These are phyloP conservation scores for Collybia nuda DNA, from an alignment of 768 basidiomycete genomes.

Conservation along the genomic window DNA sequence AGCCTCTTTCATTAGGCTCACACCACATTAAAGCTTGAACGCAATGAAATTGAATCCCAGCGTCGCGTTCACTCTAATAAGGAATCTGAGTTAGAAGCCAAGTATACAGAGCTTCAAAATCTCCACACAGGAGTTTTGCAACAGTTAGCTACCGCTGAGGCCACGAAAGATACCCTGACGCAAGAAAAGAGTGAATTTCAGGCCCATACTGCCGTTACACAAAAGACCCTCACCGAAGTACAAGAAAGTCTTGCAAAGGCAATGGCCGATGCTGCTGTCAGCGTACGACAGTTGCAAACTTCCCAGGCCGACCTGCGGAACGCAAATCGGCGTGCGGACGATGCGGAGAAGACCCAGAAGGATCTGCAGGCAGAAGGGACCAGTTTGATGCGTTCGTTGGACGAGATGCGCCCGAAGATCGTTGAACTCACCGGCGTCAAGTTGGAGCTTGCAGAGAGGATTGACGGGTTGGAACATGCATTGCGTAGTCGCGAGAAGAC, in stretches of 20 bases:
- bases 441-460: constrained; percentile 65
- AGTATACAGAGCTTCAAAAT: constrained; percentile 45
- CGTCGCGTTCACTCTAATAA: constrained; percentile 38
- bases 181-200: constrained; percentile 53
- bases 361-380: constrained; percentile 77
- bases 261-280: constrained; percentile 49
- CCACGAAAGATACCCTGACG: constrained; percentile 45
- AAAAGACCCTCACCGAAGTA: constrained; percentile 47
- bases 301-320: constrained; percentile 65
- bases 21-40: constrained; percentile 57
- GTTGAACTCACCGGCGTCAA: constrained; percentile 76
- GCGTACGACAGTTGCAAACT: constrained; percentile 56
- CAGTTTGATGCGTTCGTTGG: constrained; percentile 75
- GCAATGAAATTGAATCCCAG: constrained; percentile 52
- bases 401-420: constrained; percentile 85
- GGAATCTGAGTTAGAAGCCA: constrained; percentile 47
- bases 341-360: constrained; percentile 70
- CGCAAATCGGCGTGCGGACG: constrained; percentile 68
- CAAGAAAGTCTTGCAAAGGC: constrained; percentile 61
- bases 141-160: constrained; percentile 41
- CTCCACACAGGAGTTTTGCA: constrained; percentile 36
- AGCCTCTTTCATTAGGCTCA: constrained; percentile 42
- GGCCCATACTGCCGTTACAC: constrained; percentile 42
- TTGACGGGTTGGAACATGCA: constrained; percentile 53
- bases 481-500: constrained; percentile 54